Evolutionary conservation across 768 basidiomycete genomes (phyloP), one percentile per base, ranked within the genome.

Genomic region (Termitomyces sp.): DNA sequence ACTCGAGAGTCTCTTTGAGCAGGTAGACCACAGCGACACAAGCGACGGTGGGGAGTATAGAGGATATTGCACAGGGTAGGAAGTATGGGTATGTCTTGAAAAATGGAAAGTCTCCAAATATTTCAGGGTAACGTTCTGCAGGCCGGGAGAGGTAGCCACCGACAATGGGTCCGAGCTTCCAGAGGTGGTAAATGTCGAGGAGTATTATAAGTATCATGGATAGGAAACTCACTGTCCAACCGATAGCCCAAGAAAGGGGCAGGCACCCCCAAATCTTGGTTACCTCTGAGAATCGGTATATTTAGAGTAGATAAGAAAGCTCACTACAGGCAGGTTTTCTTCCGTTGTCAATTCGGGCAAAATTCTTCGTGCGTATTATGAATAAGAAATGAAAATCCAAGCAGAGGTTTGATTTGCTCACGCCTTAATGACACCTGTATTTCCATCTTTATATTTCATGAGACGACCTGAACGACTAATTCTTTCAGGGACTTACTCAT

Each of bases 341-440:
- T 19, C 4, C 8, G 42, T 10, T 9, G 42, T 25, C 19, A 43
- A 3, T 7, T 43, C 42, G 4, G 42, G 42, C 23, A 43, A 19
- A 19, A 43, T 43, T 19, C 42, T 43, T 43, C 42, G 25, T 14
- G 35, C 16, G 35, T 8, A 5, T 43, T 2, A 7, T 14, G 17
- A 43, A 37, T 37, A 4, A 43, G 25, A 43, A 43, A 3, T 10
- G 12, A 7, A 1, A 43, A 21, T 5, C 3, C 21, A 25, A 8
- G 25, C 21, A 25, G 14, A 25, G 19, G 19, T 23, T 8, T 12
- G 5, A 21, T 10, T 19, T 23, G 42, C 45, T 44, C 37, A 60
- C 78, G 75, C 77, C 67, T 89, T 90, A 49, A 88, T 79, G 9
- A 90, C 82, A 1, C 88, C 86, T 47, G 85, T 79, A 58, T 89